Conservation (phyloP, 805 yeast genomes). For the Nakazawaea ambrosiae region DNA sequence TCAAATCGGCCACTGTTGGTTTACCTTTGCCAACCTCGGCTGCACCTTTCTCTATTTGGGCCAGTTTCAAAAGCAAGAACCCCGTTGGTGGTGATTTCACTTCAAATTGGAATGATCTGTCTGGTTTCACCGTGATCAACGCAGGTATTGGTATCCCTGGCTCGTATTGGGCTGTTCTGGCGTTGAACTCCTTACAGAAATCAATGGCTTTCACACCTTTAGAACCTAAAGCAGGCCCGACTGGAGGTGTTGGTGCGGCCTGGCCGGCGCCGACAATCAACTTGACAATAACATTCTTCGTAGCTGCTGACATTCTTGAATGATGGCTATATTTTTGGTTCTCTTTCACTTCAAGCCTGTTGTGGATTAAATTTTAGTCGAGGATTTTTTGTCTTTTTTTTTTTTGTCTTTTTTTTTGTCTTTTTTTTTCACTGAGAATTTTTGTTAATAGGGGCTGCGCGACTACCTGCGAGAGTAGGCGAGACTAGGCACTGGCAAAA, state of each 20-base stretch:
- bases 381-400: too few species aligned
- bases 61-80: constrained; percentile 76
- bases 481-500: too few species aligned
- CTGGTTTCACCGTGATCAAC: constrained; percentile 81
- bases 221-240: constrained; percentile 97
- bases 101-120: constrained; percentile 80
- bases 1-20: constrained; percentile 30
- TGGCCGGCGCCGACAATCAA: constrained; percentile 94
- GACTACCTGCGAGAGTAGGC: too few species aligned
- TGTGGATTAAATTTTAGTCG: too few species aligned
- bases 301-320: constrained; percentile 16
- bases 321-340: not conserved
- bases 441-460: too few species aligned
- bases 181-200: constrained; percentile 96
- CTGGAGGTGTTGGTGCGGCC: constrained; percentile 98
- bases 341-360: not conserved
- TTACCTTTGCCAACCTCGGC: constrained; percentile 65
- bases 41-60: constrained; percentile 74
- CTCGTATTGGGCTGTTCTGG: constrained; percentile 80
- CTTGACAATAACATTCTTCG: constrained; percentile 68
- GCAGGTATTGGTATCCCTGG: constrained; percentile 92
- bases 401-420: too few species aligned
- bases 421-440: too few species aligned
- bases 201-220: constrained; percentile 98
- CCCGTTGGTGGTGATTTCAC: constrained; percentile 90